Conservation (phyloP, 2,329 filamentous ascomycete genomes). For the Penicillium sp. region DNA sequence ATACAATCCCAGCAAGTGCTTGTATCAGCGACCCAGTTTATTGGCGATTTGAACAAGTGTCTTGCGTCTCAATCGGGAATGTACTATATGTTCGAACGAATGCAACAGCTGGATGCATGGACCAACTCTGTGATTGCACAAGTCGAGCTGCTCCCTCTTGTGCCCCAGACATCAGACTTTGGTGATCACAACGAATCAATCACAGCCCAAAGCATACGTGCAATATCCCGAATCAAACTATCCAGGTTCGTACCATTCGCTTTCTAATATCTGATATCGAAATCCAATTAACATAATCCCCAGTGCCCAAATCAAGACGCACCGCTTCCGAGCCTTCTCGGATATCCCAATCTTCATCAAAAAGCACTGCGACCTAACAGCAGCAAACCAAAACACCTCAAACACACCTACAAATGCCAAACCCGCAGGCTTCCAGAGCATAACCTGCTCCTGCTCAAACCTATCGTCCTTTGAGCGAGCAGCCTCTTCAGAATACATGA, state of each 20-base stretch:
- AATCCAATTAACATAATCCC: constrained; percentile 7
- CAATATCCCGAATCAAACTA: constrained; percentile 46
- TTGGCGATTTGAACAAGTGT: constrained; percentile 42
- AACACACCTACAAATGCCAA: constrained; percentile 13
- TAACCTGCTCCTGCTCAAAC: constrained; percentile 36
- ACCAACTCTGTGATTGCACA: constrained; percentile 38
- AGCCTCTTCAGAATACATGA: constrained; percentile 33
- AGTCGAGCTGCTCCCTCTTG: constrained; percentile 31
- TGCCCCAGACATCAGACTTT: constrained; percentile 24
- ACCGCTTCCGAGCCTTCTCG: constrained; percentile 48
- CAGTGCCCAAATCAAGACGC: constrained; percentile 48
- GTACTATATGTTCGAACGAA: constrained; percentile 41
- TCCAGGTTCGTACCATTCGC: constrained; percentile 34
- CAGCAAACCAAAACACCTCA: constrained; percentile 25
- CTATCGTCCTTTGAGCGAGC: constrained; percentile 32
- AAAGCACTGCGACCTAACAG: constrained; percentile 45
- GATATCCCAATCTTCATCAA: constrained; percentile 49
- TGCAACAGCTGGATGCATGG: constrained; percentile 45
- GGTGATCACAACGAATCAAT: constrained; percentile 35
- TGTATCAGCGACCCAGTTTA: constrained; percentile 43
- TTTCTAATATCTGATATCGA: background rate
- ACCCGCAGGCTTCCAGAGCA: constrained; percentile 26
- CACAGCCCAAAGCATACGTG: constrained; percentile 41
- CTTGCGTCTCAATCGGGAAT: constrained; percentile 37
- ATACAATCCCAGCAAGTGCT: constrained; percentile 46